Evolutionary conservation across 306 rosid genomes (phyloP).

Genomic region (Morella rubra): DNA sequence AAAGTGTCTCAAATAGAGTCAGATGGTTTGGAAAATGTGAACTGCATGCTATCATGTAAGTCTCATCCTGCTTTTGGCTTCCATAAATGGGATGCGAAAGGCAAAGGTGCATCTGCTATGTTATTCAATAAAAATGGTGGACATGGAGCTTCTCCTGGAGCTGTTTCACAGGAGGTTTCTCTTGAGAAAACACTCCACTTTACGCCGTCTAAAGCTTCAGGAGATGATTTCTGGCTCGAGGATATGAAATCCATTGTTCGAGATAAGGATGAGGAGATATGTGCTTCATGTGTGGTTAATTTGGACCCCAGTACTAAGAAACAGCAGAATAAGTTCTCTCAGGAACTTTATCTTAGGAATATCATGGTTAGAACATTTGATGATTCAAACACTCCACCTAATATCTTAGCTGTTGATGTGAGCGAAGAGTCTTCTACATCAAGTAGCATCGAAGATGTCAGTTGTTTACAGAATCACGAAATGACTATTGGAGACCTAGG

Average conservation of each 20-base stretch:
- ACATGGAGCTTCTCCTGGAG: background rate
- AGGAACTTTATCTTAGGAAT: slow-evolving; percentile 18
- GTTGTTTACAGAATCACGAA: slow-evolving; percentile 19
- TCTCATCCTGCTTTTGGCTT: slow-evolving; percentile 28
- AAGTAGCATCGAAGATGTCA: slow-evolving; percentile 10
- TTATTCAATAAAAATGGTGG: slow-evolving; percentile 20
- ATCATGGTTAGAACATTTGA: background rate
- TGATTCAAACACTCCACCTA: background rate
- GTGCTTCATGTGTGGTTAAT: slow-evolving; percentile 14
- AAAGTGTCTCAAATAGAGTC: slow-evolving; percentile 20
- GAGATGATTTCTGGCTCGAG: background rate
- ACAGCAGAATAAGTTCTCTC: slow-evolving; percentile 25
- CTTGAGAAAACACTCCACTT: slow-evolving; percentile 24
- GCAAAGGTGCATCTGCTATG: slow-evolving; percentile 40
- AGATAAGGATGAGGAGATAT: slow-evolving; percentile 7
- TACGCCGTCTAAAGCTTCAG: slow-evolving; percentile 16
- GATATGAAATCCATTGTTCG: slow-evolving; percentile 5
- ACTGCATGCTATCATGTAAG: slow-evolving; percentile 25
- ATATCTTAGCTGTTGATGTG: slow-evolving; percentile 16
- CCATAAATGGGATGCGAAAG: slow-evolving; percentile 56
- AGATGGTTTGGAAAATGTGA: slow-evolving; percentile 21
- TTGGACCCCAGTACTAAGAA: slow-evolving; percentile 21
- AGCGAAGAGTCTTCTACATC: slow-evolving; percentile 15
- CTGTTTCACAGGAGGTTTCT: slow-evolving; percentile 18
- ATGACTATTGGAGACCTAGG: slow-evolving; percentile 19